Evolutionary conservation across 257 asterid genomes (phyloP).

Genomic region (Gentiana macrophylla): DNA sequence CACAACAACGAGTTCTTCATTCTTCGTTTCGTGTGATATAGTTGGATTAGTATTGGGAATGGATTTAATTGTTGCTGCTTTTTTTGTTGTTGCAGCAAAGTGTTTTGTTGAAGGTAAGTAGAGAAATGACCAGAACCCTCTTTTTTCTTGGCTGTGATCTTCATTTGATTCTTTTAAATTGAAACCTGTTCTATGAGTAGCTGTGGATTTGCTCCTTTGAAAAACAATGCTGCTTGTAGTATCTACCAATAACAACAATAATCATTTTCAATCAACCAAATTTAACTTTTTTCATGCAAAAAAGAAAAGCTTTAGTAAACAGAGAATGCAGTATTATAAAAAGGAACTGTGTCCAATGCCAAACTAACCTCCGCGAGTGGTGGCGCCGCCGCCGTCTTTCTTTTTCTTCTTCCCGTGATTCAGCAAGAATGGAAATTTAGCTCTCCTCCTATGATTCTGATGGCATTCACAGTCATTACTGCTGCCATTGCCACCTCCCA

Average conservation of each 20-base stretch:
- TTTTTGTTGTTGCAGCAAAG: constrained; percentile 28
- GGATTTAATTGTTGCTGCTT: constrained; percentile 11
- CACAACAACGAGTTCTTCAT: constrained; percentile 43
- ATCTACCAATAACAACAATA: not conserved
- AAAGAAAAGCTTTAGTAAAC: no score
- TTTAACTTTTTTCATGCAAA: no score
- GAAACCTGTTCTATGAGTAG: constrained; percentile 45
- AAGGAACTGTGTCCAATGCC: no score
- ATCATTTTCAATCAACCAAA: no score
- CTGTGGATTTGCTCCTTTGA: constrained; percentile 78
- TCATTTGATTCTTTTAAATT: constrained; percentile 46
- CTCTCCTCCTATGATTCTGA: constrained; percentile 20
- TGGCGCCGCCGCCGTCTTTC: constrained; percentile 11
- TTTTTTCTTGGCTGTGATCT: constrained; percentile 35
- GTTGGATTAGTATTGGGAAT: not conserved
- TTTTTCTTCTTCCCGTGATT: constrained; percentile 47
- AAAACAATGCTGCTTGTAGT: constrained; percentile 34
- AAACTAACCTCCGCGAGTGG: no score
- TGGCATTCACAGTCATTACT: no score
- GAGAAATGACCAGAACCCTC: constrained; percentile 84
- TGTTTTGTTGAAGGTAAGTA: constrained; percentile 17
- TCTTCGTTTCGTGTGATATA: constrained; percentile 40
- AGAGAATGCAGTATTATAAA: no score
- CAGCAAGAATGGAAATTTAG: constrained; percentile 49
- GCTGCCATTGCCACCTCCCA: not conserved